Conservation (phyloP, 345 rosid genomes). For the Eucalyptus erythrocorys region DNA sequence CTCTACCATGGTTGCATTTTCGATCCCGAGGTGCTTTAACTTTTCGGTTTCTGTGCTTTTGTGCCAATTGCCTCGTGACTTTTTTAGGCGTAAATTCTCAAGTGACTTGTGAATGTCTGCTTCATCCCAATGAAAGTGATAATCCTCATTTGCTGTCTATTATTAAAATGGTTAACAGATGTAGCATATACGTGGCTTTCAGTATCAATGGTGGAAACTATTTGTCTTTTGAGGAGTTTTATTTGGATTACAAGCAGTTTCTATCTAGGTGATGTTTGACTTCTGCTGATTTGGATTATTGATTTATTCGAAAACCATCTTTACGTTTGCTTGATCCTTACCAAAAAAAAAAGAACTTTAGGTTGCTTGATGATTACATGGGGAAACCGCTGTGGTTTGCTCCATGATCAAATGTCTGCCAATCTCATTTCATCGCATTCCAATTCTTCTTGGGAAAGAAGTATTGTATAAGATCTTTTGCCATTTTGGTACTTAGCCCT, state of each 20-base stretch:
- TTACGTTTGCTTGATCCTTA: neutral
- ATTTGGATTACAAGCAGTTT: neutral
- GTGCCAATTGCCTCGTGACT: neutral
- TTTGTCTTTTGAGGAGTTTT: neutral
- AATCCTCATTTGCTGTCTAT: no score
- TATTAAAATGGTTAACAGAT: no score
- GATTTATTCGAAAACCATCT: no score
- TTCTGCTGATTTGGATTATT: neutral
- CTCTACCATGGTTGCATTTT: slow-evolving; percentile 95
- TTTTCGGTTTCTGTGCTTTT: neutral
- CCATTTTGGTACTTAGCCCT: neutral
- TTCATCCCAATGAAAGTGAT: no score
- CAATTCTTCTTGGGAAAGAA: neutral
- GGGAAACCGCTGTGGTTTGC: neutral
- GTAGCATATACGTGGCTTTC: neutral
- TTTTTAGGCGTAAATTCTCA: neutral
- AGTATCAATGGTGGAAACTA: neutral
- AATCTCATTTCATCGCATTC: neutral
- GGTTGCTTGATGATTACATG: neutral
- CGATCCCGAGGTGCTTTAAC: slow-evolving; percentile 65
- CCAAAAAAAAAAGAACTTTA: no score
- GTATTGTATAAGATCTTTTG: neutral
- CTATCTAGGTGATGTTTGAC: neutral
- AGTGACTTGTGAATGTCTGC: neutral
- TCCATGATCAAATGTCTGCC: neutral